Evolutionary conservation across 495 filamentous ascomycete genomes (phyloP), one percentile per base, ranked within the genome.

Genomic region (Lasiosphaeriaceae sp.): DNA sequence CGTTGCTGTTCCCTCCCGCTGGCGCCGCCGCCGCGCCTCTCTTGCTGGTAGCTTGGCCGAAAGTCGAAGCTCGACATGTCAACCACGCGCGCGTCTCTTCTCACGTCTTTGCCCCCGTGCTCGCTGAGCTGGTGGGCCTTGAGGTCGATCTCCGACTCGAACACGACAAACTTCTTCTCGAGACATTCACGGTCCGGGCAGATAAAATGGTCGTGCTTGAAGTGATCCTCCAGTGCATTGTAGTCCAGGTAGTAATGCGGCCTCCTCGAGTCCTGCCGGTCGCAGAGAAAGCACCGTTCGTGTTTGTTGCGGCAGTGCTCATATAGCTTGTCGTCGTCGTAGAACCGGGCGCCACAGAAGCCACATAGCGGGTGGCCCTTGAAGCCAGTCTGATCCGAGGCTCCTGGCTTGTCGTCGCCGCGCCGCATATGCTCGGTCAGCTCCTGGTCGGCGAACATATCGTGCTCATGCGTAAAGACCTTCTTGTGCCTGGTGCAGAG

Each of bases 101-200:
- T 79, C 8, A 88, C 87, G 65, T 91, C 90, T 62, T 96, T 96
- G 0, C 58, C 60, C 2, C 60, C 67, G 37, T 74, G 64, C 57
- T 72, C 71, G 53, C 63, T 70, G 11, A 74, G 64, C 60, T 70
- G 66, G 39, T 74, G 75, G 5, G 66, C 64, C 66, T 96, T 96
- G 26, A 99, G 70, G 69, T 97, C 94, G 76, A 99, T 86, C 63
- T 96, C 88, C 0, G 90, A 90, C 47, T 88, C 90, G 58, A 99
- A 99, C 1, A 97, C 95, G n/a, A 96, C 85, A 63, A 97, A 96
- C 70, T 97, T 97, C 80, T 96, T 96, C 57, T 97, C 94, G 66
- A 91, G 63, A 57, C 94, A 99, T 55, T 96, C 92, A 56, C 77
- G 75, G 56, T 99, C 93, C 1, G 79, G 65, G 62, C 94, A 99